A percentile compares a stretch with the other conserved stretches of the same genome.
These are phyloP conservation scores for Populus pruinosa DNA, from an alignment of 345 rosid genomes.

Conservation along the genomic window DNA sequence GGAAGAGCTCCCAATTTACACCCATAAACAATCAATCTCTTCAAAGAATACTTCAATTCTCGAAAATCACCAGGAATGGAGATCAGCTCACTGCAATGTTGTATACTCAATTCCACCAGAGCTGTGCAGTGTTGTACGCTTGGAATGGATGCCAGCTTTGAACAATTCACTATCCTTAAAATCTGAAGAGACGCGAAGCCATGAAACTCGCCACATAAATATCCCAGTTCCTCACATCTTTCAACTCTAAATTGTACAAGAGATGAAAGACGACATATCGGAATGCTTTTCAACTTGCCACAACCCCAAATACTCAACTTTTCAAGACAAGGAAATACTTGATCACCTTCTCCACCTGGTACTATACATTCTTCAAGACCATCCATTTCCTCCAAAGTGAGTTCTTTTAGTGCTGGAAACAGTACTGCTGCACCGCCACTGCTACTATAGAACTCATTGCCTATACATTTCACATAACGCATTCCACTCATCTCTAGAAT, in stretches of 20 bases:
- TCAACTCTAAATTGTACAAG: no score
- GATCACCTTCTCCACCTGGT: not conserved
- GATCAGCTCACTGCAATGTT: not conserved
- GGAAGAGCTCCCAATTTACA: not conserved
- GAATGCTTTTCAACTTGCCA: slow-evolving; percentile 10
- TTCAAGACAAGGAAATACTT: slow-evolving; percentile 18
- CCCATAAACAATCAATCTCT: not conserved
- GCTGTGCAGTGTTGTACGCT: not conserved
- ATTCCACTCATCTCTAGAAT: no score
- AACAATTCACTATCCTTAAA: not conserved
- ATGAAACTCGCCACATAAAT: not conserved
- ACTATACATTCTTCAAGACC: slow-evolving; percentile 6
- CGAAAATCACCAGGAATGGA: not conserved
- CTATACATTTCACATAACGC: no score
- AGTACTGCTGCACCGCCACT: no score
- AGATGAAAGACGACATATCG: not conserved
- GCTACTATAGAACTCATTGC: no score
- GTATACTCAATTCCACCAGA: not conserved
- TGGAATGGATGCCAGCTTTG: not conserved
- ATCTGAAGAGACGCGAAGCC: not conserved
- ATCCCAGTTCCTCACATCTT: no score
- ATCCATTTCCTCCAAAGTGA: not conserved
- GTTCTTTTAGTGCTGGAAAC: slow-evolving; percentile 13
- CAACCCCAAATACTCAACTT: not conserved
- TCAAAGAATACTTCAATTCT: not conserved